Conservation (phyloP, 495 filamentous ascomycete genomes). For the Annulohypoxylon nitens region DNA sequence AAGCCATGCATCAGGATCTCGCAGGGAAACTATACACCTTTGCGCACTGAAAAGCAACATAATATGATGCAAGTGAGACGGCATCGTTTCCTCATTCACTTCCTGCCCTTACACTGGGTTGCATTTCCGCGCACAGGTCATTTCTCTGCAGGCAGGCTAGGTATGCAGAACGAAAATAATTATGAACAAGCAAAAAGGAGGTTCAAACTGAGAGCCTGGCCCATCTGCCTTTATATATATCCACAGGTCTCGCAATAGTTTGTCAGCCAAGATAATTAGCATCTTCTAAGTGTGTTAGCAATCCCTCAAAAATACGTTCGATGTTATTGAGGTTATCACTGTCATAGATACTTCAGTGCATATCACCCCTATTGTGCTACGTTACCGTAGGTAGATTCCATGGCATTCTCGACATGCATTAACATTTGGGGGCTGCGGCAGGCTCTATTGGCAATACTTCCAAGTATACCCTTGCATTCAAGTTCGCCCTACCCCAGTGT, state of each 20-base stretch:
- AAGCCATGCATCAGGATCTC: conserved; percentile 43
- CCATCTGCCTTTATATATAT: conserved; percentile 3
- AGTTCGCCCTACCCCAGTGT: conserved; percentile 26
- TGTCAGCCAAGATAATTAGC: too few relatives aligned
- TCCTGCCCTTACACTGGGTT: conserved; percentile 18
- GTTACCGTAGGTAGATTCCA: neutral
- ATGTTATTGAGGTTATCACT: neutral
- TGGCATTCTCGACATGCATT: conserved; percentile 5
- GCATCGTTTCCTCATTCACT: conserved; percentile 4
- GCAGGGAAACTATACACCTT: conserved; percentile 39
- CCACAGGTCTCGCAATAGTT: neutral
- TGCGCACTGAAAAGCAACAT: conserved; percentile 27
- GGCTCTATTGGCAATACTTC: neutral
- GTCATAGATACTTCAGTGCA: neutral
- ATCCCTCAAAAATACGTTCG: neutral
- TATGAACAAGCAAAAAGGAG: conserved; percentile 7
- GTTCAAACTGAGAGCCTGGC: neutral
- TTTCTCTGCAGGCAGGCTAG: conserved; percentile 9
- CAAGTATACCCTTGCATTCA: conserved; percentile 10
- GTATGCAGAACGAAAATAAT: neutral
- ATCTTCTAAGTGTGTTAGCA: neutral
- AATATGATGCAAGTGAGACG: conserved; percentile 18
- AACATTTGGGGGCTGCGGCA: conserved; percentile 8
- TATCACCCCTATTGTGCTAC: neutral
- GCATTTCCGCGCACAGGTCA: conserved; percentile 1